These are phyloP conservation scores for Metroxylon sagu DNA, from an alignment of 176 grass and related monocot species.

Conservation along the genomic window DNA sequence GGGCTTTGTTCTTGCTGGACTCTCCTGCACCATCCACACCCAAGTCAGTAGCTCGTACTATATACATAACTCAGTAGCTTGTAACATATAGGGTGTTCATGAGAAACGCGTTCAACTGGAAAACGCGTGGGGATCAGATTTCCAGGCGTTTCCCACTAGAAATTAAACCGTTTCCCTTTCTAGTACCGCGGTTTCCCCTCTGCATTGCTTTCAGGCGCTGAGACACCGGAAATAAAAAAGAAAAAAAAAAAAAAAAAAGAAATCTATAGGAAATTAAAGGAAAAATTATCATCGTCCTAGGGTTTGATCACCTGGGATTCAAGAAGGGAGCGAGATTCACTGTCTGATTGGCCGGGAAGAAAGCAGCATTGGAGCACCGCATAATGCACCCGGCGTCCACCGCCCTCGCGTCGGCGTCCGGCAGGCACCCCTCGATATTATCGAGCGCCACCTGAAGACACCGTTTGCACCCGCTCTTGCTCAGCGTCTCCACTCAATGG, in stretches of 20 bases:
- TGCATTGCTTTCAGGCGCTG: too few relatives aligned
- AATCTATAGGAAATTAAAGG: too few relatives aligned
- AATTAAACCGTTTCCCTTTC: too few relatives aligned
- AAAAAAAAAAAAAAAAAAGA: too few relatives aligned
- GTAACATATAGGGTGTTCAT: too few relatives aligned
- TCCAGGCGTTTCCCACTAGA: too few relatives aligned
- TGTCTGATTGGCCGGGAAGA: slow-evolving; percentile 57
- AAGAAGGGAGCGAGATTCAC: slow-evolving; percentile 44
- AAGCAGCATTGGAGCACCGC: slow-evolving; percentile 53
- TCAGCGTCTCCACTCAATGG: slow-evolving; percentile 63
- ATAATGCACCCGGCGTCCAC: slow-evolving; percentile 76
- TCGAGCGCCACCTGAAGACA: slow-evolving; percentile 41
- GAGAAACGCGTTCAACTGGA: too few relatives aligned
- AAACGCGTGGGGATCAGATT: too few relatives aligned
- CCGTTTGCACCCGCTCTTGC: slow-evolving; percentile 29
- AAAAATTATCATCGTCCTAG: neutral
- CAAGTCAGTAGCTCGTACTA: neutral
- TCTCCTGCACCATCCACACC: slow-evolving; percentile 19
- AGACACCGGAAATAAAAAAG: too few relatives aligned
- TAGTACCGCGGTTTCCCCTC: too few relatives aligned
- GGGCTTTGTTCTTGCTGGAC: slow-evolving; percentile 30
- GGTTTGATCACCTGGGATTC: slow-evolving; percentile 44
- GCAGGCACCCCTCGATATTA: slow-evolving; percentile 55
- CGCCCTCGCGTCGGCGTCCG: slow-evolving; percentile 43
- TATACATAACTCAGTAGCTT: too few relatives aligned